phyloP scores from a whole-genome alignment of 1,284 basidiomycete genomes.

The Heliocybe sulcata region DNA sequence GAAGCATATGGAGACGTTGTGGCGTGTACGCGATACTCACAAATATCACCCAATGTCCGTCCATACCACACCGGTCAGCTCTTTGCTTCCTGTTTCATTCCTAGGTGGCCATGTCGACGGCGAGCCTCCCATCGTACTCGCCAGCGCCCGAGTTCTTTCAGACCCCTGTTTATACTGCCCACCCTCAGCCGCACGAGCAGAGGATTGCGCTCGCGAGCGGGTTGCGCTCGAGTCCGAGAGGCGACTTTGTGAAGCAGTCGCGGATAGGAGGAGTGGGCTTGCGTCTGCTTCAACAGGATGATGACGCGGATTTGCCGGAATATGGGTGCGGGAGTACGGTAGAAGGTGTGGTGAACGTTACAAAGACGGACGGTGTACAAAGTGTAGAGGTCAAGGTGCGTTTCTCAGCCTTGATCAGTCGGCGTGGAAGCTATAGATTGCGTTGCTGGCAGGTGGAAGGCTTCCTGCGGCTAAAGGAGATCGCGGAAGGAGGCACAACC shows the following conservation, averaged over 20 bases:
- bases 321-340: conserved; percentile 48
- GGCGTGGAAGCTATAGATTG: not conserved
- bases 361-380: conserved; percentile 46
- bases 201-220: conserved; percentile 39
- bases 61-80: not conserved
- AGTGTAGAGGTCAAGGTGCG: conserved; percentile 59
- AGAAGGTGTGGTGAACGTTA: conserved; percentile 49
- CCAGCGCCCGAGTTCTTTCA: conserved; percentile 11
- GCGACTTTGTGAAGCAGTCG: conserved; percentile 54
- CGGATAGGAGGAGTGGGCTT: conserved; percentile 46
- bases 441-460: conserved; percentile 10
- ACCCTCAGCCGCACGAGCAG: conserved; percentile 47
- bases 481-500: conserved; percentile 55
- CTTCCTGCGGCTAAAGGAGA: conserved; percentile 40
- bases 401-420: not conserved
- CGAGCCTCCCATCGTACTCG: conserved; percentile 24
- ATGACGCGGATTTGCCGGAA: conserved; percentile 39
- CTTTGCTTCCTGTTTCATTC: not conserved
- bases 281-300: conserved; percentile 43
- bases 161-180: conserved; percentile 27
- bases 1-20: not conserved
- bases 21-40: conserved; percentile 2
- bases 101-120: conserved; percentile 21
- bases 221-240: conserved; percentile 23
- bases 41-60: not conserved